A percentile compares a stretch with the other conserved stretches of the same genome.
Conservation (phyloP, 2,329 filamentous ascomycete genomes). For the Aureobasidium mangrovei region DNA sequence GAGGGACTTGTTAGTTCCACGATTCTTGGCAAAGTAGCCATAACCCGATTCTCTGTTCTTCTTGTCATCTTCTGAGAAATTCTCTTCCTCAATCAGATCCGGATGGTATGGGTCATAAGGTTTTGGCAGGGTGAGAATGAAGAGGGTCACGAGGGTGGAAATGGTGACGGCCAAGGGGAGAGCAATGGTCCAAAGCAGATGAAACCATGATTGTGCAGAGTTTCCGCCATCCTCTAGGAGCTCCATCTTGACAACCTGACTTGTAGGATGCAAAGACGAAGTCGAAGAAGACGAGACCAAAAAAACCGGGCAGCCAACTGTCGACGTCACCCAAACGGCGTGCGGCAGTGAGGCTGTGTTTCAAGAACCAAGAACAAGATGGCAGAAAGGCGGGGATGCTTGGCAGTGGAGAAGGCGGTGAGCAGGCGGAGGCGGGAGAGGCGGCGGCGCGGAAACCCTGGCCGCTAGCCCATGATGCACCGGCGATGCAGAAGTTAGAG, state of each 20-base stretch:
- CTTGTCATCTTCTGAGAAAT: slow-evolving; percentile 24
- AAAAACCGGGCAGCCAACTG: background rate
- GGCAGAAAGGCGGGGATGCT: background rate
- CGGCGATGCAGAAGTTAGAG: slow-evolving; percentile 1
- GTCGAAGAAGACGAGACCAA: background rate
- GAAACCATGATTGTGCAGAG: background rate
- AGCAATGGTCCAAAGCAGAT: slow-evolving; percentile 26
- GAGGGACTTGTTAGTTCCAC: slow-evolving; percentile 20
- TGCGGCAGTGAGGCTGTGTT: slow-evolving; percentile 5
- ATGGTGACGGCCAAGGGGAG: slow-evolving; percentile 27
- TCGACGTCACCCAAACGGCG: slow-evolving; percentile 5
- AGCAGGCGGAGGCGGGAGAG: slow-evolving; percentile 2
- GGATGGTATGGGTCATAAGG: slow-evolving; percentile 38
- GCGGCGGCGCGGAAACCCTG: background rate
- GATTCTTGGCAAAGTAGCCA: slow-evolving; percentile 21
- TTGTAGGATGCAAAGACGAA: background rate
- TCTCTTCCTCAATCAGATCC: slow-evolving; percentile 19
- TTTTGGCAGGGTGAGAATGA: slow-evolving; percentile 46
- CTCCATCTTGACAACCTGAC: too few relatives aligned
- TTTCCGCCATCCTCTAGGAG: background rate
- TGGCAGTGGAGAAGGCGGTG: background rate
- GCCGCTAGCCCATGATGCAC: too few relatives aligned
- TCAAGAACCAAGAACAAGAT: background rate
- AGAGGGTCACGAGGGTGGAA: slow-evolving; percentile 40
- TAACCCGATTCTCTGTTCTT: slow-evolving; percentile 25